Conservation (phyloP, 2,329 filamentous ascomycete species). For the Aspergillus amoenus region DNA sequence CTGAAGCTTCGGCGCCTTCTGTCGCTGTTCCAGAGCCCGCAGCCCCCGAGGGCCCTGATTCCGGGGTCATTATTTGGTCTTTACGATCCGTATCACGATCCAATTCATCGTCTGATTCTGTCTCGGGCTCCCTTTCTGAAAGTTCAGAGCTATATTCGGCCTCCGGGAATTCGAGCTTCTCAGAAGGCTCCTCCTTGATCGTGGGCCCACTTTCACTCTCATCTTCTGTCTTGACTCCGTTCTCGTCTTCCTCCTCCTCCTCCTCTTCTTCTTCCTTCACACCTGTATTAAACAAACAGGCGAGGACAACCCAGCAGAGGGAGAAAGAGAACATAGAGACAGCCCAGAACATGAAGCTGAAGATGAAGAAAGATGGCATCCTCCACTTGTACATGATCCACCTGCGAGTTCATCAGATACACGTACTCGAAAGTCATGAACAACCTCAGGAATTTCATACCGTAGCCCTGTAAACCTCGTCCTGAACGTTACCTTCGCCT, state of each 20-base stretch:
- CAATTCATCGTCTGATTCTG: conserved; percentile 12
- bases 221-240: conserved; percentile 16
- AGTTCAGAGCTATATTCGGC: not conserved
- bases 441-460: conserved; percentile 29
- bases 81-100: not conserved
- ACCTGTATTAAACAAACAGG: conserved; percentile 37
- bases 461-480: conserved; percentile 73
- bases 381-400: conserved; percentile 88
- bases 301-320: conserved; percentile 62
- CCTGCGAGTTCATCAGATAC: conserved; percentile 37
- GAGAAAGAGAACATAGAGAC: conserved; percentile 69
- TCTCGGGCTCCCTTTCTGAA: conserved; percentile 20
- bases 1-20: conserved; percentile 31
- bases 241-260: not conserved
- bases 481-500: conserved; percentile 64
- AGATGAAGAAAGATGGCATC: conserved; percentile 65
- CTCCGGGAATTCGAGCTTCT: conserved; percentile 7
- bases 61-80: not conserved
- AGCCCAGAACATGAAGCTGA: conserved; percentile 73
- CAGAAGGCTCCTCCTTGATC: conserved; percentile 23
- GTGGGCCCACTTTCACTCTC: conserved; percentile 15
- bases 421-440: not conserved
- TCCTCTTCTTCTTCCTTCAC: conserved; percentile 6
- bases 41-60: conserved; percentile 36
- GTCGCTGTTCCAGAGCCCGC: conserved; percentile 57